These are phyloP conservation scores for Xerocomus brunneocitrinus DNA, from an alignment of 768 basidiomycete genomes.

Conservation along the genomic window DNA sequence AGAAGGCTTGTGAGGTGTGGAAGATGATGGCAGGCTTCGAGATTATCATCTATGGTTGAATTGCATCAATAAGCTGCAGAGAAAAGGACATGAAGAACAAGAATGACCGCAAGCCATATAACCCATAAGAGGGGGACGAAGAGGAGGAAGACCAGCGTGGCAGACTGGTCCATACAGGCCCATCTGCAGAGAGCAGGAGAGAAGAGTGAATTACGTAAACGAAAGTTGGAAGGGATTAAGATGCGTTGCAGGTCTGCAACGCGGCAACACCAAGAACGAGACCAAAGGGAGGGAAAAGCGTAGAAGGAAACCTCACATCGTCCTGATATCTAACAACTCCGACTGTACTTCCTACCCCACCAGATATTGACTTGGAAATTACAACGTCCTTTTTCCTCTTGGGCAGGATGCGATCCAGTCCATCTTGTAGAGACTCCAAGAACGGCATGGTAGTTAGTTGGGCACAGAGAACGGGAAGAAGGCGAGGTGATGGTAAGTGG, in stretches of 20 bases:
- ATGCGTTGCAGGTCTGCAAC: conserved; percentile 16
- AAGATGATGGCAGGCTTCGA: conserved; percentile 78
- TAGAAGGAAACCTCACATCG: conserved; percentile 51
- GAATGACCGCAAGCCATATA: conserved; percentile 64
- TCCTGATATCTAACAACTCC: conserved; percentile 63
- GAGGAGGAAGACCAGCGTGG: conserved; percentile 55
- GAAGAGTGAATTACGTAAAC: conserved; percentile 29
- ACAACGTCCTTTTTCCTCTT: conserved; percentile 5
- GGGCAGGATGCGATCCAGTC: conserved; percentile 30
- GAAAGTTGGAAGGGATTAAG: conserved; percentile 19
- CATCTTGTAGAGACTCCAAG: conserved; percentile 28
- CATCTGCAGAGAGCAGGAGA: conserved; percentile 28
- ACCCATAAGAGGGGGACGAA: conserved; percentile 62
- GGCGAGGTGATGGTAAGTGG: not conserved
- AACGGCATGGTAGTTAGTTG: conserved; percentile 19
- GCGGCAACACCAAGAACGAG: conserved; percentile 4
- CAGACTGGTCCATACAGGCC: conserved; percentile 40
- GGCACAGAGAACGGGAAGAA: not conserved
- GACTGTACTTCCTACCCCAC: conserved; percentile 56
- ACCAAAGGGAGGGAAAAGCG: not conserved
- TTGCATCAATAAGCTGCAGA: conserved; percentile 15
- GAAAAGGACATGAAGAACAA: conserved; percentile 5
- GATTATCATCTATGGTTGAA: conserved; percentile 67
- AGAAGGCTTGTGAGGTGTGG: conserved; percentile 77
- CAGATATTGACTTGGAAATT: conserved; percentile 37